A percentile compares a stretch with the other conserved stretches of the same genome.
These are phyloP conservation scores for Yamadazyma sp. DNA, from an alignment of 1,139 yeast genomes.

Conservation along the genomic window DNA sequence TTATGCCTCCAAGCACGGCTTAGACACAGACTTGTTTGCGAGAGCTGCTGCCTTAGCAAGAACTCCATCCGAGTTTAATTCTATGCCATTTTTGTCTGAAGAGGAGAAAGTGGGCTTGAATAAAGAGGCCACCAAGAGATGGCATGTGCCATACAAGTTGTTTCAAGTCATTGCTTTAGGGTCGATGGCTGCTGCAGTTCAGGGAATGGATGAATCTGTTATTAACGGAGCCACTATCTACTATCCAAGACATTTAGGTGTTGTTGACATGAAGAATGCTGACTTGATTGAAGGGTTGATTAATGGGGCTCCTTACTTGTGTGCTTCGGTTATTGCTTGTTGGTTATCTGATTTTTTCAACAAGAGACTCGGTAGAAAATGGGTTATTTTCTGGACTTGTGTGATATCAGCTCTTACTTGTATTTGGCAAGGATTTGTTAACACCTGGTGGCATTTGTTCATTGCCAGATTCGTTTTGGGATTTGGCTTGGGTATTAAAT, in stretches of 20 bases:
- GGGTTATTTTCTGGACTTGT: conserved; percentile 72
- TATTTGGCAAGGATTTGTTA: conserved; percentile 74
- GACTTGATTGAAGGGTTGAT: conserved; percentile 75
- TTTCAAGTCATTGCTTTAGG: conserved; percentile 68
- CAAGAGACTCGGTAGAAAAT: conserved; percentile 65
- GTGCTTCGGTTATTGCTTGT: conserved; percentile 70
- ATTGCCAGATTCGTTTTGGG: conserved; percentile 74
- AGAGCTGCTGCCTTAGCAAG: conserved; percentile 79
- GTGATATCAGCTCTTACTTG: conserved; percentile 65
- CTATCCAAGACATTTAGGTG: conserved; percentile 59
- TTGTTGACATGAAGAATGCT: conserved; percentile 46
- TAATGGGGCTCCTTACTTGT: conserved; percentile 79
- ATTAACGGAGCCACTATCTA: conserved; percentile 81
- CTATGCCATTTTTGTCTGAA: conserved; percentile 55
- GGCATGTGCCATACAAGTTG: conserved; percentile 64
- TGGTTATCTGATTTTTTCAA: conserved; percentile 75
- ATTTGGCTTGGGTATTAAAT: conserved; percentile 77
- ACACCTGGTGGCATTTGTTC: conserved; percentile 75
- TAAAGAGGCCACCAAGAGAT: conserved; percentile 60
- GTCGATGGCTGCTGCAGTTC: conserved; percentile 88
- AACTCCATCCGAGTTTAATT: conserved; percentile 56
- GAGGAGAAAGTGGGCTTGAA: conserved; percentile 60
- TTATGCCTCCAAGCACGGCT: conserved; percentile 60
- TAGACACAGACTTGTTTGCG: conserved; percentile 70
- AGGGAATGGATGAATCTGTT: conserved; percentile 92